Evolutionary conservation across 139 green algal species (phyloP).

Genomic region (Haematococcus sp.): DNA sequence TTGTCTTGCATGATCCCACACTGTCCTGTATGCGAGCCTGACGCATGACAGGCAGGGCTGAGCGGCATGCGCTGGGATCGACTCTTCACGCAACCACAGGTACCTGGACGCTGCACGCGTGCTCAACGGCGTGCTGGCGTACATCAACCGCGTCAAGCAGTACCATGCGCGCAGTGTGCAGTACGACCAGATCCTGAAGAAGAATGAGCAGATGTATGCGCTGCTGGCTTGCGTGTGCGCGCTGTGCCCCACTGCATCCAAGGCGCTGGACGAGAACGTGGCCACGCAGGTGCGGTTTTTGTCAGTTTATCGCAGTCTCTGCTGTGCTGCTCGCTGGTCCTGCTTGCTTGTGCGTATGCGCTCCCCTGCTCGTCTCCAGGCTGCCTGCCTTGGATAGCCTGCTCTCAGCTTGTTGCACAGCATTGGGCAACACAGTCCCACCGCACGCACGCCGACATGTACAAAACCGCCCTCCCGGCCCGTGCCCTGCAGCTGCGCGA

Average conservation of each 20-base stretch:
- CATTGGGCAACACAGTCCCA: no score
- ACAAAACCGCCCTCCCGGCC: no score
- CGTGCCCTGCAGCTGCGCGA: conserved; percentile 27
- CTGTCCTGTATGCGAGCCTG: not conserved
- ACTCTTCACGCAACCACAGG: no score
- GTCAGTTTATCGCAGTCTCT: no score
- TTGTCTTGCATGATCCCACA: not conserved
- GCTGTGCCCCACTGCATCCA: conserved; percentile 71
- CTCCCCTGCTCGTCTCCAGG: no score
- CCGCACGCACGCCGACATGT: no score
- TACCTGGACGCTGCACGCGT: conserved; percentile 82
- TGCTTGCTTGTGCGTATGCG: no score
- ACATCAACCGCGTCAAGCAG: conserved; percentile 84
- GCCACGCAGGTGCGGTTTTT: conserved; percentile 54
- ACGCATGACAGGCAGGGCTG: not conserved
- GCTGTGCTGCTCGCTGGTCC: no score
- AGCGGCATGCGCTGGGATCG: not conserved
- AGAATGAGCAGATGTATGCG: conserved; percentile 98
- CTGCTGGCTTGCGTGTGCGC: conserved; percentile 83
- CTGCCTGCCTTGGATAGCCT: no score
- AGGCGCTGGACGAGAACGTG: conserved; percentile 78
- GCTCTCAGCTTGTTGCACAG: no score
- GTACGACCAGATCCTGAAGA: conserved; percentile 90
- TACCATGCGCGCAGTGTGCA: conserved; percentile 59
- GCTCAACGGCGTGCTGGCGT: conserved; percentile 87